These are phyloP conservation scores for Coemansia sp. DNA, from an alignment of 192 early-diverging fungal species.

Conservation along the genomic window DNA sequence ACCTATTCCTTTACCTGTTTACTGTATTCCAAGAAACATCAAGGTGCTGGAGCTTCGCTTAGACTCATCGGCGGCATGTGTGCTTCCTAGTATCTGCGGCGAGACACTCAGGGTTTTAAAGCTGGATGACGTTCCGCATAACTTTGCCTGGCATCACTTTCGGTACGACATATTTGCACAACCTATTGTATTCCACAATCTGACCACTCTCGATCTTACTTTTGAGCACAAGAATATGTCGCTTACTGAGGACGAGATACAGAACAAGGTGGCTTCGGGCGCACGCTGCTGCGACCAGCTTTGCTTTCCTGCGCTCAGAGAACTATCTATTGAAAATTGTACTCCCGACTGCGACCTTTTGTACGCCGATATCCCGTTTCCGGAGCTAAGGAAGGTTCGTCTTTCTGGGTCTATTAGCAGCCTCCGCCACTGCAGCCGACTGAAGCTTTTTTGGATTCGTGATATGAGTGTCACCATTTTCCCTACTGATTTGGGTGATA, in stretches of 20 bases:
- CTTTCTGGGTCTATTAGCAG: neutral
- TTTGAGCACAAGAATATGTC: neutral
- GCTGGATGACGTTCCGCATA: neutral
- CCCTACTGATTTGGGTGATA: no score
- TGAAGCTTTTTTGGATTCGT: neutral
- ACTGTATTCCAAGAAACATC: neutral
- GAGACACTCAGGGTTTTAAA: neutral
- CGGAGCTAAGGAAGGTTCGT: neutral
- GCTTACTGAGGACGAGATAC: neutral
- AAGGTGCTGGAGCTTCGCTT: neutral
- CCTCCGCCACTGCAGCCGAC: neutral
- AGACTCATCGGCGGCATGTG: neutral
- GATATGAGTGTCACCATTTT: neutral
- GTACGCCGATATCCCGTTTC: neutral
- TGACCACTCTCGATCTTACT: neutral
- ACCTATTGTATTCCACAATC: neutral
- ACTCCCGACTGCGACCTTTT: slow-evolving; percentile 1
- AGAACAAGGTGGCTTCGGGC: neutral
- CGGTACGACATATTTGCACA: neutral
- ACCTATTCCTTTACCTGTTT: neutral
- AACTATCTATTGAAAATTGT: neutral
- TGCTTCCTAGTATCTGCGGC: neutral
- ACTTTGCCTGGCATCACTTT: neutral
- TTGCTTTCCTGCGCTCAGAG: neutral
- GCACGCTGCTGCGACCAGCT: neutral